Percentiles rank a stretch among this genome's conserved stretches.
Conservation (phyloP, 2,329 filamentous ascomycete genomes). For the Metarhizium humberi region DNA sequence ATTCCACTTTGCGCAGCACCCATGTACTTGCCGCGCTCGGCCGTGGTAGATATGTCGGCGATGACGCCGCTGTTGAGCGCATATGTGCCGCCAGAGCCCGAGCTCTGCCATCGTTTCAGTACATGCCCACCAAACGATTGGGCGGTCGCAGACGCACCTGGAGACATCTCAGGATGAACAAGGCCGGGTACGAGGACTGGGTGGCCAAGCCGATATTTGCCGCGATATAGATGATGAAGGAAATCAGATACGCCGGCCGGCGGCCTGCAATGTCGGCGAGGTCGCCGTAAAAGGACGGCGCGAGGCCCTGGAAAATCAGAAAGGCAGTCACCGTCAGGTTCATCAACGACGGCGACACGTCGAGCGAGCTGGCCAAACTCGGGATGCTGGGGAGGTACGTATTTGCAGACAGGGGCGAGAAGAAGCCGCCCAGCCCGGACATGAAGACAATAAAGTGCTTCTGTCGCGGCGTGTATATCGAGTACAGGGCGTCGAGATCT, state of each 20-base stretch:
- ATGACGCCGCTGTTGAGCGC: constrained; percentile 44
- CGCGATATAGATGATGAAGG: constrained; percentile 34
- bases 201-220: constrained; percentile 36
- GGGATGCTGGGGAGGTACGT: constrained; percentile 37
- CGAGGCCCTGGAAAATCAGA: constrained; percentile 41
- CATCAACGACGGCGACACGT: constrained; percentile 22
- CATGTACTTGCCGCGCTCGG: constrained; percentile 46
- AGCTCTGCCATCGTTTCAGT: constrained; percentile 16
- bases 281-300: constrained; percentile 39
- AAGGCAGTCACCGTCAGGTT: constrained; percentile 33
- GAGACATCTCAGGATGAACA: constrained; percentile 38
- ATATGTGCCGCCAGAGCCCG: constrained; percentile 43
- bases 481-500: background rate
- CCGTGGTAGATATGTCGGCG: constrained; percentile 44
- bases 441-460: constrained; percentile 6
- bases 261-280: constrained; percentile 40
- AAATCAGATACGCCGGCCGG: constrained; percentile 36
- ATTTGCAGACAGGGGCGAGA: constrained; percentile 9
- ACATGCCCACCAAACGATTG: background rate
- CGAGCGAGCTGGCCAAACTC: constrained; percentile 27
- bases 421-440: constrained; percentile 5
- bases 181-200: constrained; percentile 30
- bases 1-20: constrained; percentile 33
- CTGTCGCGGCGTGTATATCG: constrained; percentile 4
- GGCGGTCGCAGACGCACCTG: constrained; percentile 18